phyloP scores from a whole-genome alignment of 2,329 filamentous ascomycete species.

The Rutstroemia sydowiana region DNA sequence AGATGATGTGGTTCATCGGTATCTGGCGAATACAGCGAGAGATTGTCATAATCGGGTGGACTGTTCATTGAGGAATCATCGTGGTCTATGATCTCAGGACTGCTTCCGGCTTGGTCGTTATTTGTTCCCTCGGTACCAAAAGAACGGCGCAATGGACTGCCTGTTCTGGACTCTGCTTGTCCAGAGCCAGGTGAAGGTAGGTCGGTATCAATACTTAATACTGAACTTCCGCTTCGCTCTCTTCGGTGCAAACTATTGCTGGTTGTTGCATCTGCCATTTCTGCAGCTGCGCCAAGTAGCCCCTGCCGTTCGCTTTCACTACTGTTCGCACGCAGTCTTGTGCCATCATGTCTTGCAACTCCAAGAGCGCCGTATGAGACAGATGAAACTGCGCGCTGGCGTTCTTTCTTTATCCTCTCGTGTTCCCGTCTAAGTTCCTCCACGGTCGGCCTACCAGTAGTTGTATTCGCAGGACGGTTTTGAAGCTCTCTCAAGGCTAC shows the following conservation, averaged over 20 bases:
- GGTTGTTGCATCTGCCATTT: slow-evolving; percentile 32
- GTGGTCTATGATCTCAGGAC: slow-evolving; percentile 26
- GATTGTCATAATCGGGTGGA: slow-evolving; percentile 29
- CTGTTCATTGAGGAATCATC: slow-evolving; percentile 25
- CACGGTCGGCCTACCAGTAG: slow-evolving; percentile 40
- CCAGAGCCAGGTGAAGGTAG: slow-evolving; percentile 35
- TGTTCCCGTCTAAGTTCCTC: slow-evolving; percentile 52
- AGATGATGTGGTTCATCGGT: slow-evolving; percentile 7
- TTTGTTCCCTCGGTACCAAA: slow-evolving; percentile 11
- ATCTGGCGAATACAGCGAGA: slow-evolving; percentile 22
- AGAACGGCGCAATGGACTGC: slow-evolving; percentile 29
- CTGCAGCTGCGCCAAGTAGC: slow-evolving; percentile 62
- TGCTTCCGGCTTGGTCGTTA: slow-evolving; percentile 23
- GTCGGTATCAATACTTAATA: slow-evolving; percentile 44
- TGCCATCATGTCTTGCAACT: slow-evolving; percentile 70
- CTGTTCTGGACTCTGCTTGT: slow-evolving; percentile 36
- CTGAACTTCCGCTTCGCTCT: slow-evolving; percentile 45
- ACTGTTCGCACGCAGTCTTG: slow-evolving; percentile 65
- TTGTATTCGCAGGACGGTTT: slow-evolving; percentile 41
- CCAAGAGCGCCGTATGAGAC: slow-evolving; percentile 73
- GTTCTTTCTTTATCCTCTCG: slow-evolving; percentile 47
- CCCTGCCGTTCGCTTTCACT: slow-evolving; percentile 63
- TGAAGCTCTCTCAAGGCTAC: slow-evolving; percentile 59
- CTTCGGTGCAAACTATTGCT: slow-evolving; percentile 37
- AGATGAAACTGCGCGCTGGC: slow-evolving; percentile 62